Conservation (phyloP, 2,329 filamentous ascomycete species). For the Ophiostoma sp. region DNA sequence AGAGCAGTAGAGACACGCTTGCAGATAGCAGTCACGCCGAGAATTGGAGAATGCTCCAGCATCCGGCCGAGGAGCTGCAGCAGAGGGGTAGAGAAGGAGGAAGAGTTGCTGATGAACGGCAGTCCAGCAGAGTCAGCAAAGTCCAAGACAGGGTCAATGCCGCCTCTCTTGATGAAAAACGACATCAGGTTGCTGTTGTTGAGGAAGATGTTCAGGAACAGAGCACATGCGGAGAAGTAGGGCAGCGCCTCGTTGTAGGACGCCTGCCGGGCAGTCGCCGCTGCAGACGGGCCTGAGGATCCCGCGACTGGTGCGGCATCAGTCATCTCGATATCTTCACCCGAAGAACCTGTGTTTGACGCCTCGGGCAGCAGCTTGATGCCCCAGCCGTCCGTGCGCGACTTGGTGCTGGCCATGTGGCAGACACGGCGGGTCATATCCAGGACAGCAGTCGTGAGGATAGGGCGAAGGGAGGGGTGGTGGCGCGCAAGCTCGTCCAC, state of each 20-base stretch:
- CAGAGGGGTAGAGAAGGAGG: slow-evolving; percentile 62
- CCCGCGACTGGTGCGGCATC: slow-evolving; percentile 37
- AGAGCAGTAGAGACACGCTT: slow-evolving; percentile 66
- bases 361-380: slow-evolving; percentile 67
- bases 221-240: slow-evolving; percentile 69
- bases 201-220: slow-evolving; percentile 71
- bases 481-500: slow-evolving; percentile 95
- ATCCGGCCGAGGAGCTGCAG: slow-evolving; percentile 69
- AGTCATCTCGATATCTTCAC: slow-evolving; percentile 57
- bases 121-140: slow-evolving; percentile 77
- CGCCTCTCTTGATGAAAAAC: slow-evolving; percentile 71
- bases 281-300: not conserved
- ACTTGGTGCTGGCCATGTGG: slow-evolving; percentile 65
- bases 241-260: slow-evolving; percentile 32
- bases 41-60: slow-evolving; percentile 71
- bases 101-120: slow-evolving; percentile 64
- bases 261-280: not conserved
- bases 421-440: slow-evolving; percentile 82
- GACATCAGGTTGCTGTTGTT: slow-evolving; percentile 66
- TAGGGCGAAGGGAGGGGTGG: slow-evolving; percentile 73
- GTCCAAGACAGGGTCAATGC: slow-evolving; percentile 77
- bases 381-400: slow-evolving; percentile 64
- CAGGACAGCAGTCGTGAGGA: slow-evolving; percentile 78
- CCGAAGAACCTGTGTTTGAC: slow-evolving; percentile 21
- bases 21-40: slow-evolving; percentile 76